Base-by-base conservation (phyloP, 2,329 filamentous ascomycete genomes). In the Peltaster fructicola region DNA sequence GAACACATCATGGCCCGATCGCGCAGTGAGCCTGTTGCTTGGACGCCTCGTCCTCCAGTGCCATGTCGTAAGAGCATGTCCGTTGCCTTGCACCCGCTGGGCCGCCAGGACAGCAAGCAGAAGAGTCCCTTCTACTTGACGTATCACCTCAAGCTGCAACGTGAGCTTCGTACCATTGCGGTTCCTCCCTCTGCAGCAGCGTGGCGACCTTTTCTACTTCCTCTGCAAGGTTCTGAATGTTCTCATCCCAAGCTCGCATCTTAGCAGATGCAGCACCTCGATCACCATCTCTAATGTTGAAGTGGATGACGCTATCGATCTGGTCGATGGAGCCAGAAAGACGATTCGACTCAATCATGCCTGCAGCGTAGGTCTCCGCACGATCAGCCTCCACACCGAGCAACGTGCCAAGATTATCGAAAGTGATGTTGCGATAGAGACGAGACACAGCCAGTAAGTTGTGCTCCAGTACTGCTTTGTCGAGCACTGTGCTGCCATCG, bases 331-430 rank as follows among this genome's bases (percentile, higher is more conserved):
- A 72, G 6, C 85, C 88, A 3, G 75, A 68, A 25, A 98, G 54
- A 15, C 88, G 71, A 7, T 80, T 82, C 51, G 93, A 84, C 57
- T 95, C 84, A 40, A 98, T 80, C 88, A 98, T 98, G 39, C 71
- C 66, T 4, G 85, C 82, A 8, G 85, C 88, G 26, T 88, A 93
- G 30, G 77, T 73, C 57, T 98, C 88, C 3, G 85, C 85, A 48
- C 73, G 76, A 25, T 78, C 77, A 0, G 68, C 69, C 30, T 79
- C 69, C 4, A 93, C 62, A 0, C 79, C 82, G 8, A 98, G 59
- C 17, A 93, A 63, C 18, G 63, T 56, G 1, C 74, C 88, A 1
- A 98, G 62, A 14, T 73, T 72, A 29, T 77, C 73, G 37, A 63
- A 46, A 32, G 58, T 37, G 43, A 68, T 53, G 48, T 66, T 54